Evolutionary conservation across 352 stramenopile genomes (phyloP), one percentile per base, ranked within the genome.

Genomic region (Globisporangium irregulare): DNA sequence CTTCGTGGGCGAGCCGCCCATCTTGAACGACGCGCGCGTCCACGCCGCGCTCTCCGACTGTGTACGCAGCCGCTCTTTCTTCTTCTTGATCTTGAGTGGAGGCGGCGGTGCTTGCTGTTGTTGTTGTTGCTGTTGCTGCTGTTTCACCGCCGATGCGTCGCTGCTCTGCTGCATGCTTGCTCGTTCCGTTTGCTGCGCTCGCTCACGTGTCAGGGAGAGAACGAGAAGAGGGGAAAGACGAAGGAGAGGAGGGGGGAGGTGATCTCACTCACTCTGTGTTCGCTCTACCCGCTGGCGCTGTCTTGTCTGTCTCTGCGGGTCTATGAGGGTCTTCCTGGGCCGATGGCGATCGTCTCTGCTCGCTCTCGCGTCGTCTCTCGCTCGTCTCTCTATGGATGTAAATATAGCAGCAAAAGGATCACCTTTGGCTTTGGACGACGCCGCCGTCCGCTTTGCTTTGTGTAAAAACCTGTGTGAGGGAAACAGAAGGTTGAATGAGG

Each of bases 1-100:
- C 7, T 27, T 60, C 29, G 18, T 15, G 55, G 74, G 70, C 59
- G 80, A 63, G 18, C 80, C 75, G 14, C 51, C 66, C 86, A 93
- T 92, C 56, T 75, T 75, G 32, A 93, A 72, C 48, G 82, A 92
- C 14, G 86, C 79, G 71, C 86, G 77, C 27, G 84, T 86, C 86
- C 86, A 94, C 34, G 77, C 81, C 0, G 86, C 82, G 54, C 86
- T 87, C 64, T 94, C 86, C 0, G 84, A 92, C 70, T 92, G 86
- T 24, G 86, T 94, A n/a, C 86, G 86, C 51, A 85, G 55, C 24
- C 84, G 79, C 69, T 86, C 81, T 66, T 92, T 91, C 58, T 80
- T 78, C 63, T 74, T 74, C 70, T 81, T 79, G 53, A 61, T 46
- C 59, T 66, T 70, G 27, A 59, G 27, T 55, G 64, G 34, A 15